Base-by-base conservation (phyloP, 768 basidiomycete genomes). In the Russula sp. region DNA sequence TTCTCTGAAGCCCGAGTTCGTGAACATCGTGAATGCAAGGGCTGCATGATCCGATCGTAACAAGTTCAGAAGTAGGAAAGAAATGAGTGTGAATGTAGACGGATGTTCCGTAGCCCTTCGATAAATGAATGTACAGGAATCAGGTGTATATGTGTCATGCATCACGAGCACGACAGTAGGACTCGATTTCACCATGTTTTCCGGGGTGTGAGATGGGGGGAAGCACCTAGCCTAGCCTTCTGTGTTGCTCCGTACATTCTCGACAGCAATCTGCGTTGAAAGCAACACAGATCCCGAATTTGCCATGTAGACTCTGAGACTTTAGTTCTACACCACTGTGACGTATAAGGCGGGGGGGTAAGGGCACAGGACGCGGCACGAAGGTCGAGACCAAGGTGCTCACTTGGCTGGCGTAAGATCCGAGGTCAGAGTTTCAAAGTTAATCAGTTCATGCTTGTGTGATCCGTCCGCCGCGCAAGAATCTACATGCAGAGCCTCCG, bases 1-100 rank as follows among this genome's bases (percentile, higher is more conserved):
- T 39, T 98, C 95, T 16, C 83, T 99, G 76, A 99, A 98, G 79
- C 94, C 95, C 45, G 95, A 98, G 76, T 97, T 98, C 70, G 85
- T 89, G 52, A 79, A 95, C 64, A 96, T 97, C 72, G 85, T 95
- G 81, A 95, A 94, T 70, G 79, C 81, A 42, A 86, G 75, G 68
- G 77, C 71, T 67, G 69, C 67, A 16, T 64, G 27, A 54, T 22
- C 6, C 13, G 59, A 52, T n/a, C 22, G 32, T 8, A 18, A 50
- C 20, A 48, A 32, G 13, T n/a, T n/a, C 35, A 31, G 32, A 45
- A 63, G 40, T 34, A 32, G 18, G 32, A 32, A 14, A 20, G 32
- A 47, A 45, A 52, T 47, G 62, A 48, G 40, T 22, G 35, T 11
- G 20, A 44, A 35, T 20, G n/a, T n/a, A 52, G 58, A 51, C 7